These are phyloP conservation scores for Margaritispora aquatica DNA, from an alignment of 495 filamentous ascomycete genomes.

Conservation along the genomic window DNA sequence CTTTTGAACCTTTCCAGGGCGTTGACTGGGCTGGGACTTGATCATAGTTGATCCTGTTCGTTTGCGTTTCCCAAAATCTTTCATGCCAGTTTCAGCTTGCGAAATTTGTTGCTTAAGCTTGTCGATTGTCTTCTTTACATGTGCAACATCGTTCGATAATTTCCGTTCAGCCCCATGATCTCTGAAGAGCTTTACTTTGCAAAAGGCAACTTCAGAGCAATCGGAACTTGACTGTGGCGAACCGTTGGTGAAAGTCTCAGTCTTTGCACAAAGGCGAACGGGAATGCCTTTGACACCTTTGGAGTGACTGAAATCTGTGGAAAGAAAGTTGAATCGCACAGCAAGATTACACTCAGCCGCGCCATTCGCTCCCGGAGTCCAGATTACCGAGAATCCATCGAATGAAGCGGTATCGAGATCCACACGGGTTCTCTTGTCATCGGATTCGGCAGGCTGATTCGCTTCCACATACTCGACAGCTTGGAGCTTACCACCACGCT, in stretches of 20 bases:
- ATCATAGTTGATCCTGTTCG: constrained; percentile 49
- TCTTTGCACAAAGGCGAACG: constrained; percentile 87
- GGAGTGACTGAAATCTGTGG: constrained; percentile 96
- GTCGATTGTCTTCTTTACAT: constrained; percentile 90
- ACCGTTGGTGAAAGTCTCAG: constrained; percentile 50
- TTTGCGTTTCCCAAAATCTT: constrained; percentile 85
- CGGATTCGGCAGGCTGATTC: constrained; percentile 60
- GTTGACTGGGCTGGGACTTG: constrained; percentile 42
- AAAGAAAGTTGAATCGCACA: constrained; percentile 95
- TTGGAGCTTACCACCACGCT: constrained; percentile 77
- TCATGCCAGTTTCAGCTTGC: constrained; percentile 82
- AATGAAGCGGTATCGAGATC: constrained; percentile 80
- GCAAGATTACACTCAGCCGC: constrained; percentile 69
- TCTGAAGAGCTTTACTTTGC: constrained; percentile 94
- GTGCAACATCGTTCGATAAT: constrained; percentile 85
- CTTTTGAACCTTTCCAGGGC: constrained; percentile 73
- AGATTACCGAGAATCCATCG: constrained; percentile 86
- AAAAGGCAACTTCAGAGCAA: constrained; percentile 72
- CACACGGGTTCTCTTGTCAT: constrained; percentile 62
- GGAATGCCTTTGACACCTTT: constrained; percentile 97
- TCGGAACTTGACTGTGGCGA: constrained; percentile 35
- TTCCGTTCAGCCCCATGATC: constrained; percentile 97
- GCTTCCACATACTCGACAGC: constrained; percentile 91
- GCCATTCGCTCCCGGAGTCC: constrained; percentile 63
- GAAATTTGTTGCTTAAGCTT: constrained; percentile 88